Base-by-base conservation (phyloP, 1,139 yeast species). In the Yamadazyma sp. region DNA sequence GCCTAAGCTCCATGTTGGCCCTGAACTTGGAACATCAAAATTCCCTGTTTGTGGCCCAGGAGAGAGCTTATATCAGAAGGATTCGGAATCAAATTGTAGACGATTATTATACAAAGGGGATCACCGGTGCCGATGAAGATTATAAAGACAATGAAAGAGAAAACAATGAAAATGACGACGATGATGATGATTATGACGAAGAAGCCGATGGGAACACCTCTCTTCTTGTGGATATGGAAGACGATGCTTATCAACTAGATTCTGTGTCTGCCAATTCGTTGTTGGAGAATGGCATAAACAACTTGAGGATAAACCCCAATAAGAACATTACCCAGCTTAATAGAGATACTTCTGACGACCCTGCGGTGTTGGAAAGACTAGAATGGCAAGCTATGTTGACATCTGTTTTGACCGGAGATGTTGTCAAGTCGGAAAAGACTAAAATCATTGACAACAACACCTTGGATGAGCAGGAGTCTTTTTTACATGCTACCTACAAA, bases 381-480 rank as follows among this genome's bases (percentile, higher is more conserved):
- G 97, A 90, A 62, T 92, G 98, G 98, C 97, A 92, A 59, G 80
- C 94, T 0, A 88, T 92, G 96, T 70, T 92, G 33, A 77, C 87
- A 3, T 78, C 92, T 4, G 98, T 92, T 2, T 72, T 92, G 28
- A 90, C 95, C 2, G 97, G 98, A 46, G 98, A 92, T 57, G 96
- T 92, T 34, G 89, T 92, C 15, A 76, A 83, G 29, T 85, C 95
- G 9, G 98, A 92, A 57, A 92, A 90, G 63, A 83, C 94, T 3
- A 84, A 90, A 54, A 72, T 92, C 38, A 82, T 80, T 29, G 61
- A 63, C 62, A 54, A 67, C 56, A 59, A 62, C 52, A 61, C 63
- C 1, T 62, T 62, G 30, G 66, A 67, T 40, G 68, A 64, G 32
- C 76, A 72, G 42, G 81, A 76, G 42, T 68, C 72, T 16, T 73